phyloP scores from a whole-genome alignment of 805 yeast species.

The Ogataea trehalophila region DNA sequence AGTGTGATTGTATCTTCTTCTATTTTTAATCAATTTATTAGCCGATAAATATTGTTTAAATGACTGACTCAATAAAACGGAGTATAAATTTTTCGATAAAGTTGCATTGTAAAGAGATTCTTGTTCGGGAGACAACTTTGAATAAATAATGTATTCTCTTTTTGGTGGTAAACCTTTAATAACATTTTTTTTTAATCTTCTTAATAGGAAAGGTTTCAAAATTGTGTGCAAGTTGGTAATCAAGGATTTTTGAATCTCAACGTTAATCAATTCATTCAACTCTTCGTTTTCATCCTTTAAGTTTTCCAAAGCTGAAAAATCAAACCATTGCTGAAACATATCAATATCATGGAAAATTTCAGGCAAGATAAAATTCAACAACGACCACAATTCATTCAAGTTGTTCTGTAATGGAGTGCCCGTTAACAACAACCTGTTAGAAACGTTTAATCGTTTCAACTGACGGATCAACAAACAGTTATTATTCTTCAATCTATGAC shows the following conservation, averaged over 20 bases:
- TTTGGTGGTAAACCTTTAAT: conserved; percentile 74
- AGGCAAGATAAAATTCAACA: conserved; percentile 85
- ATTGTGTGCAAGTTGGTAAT: conserved; percentile 81
- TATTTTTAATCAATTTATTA: conserved; percentile 27
- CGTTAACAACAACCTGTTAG: conserved; percentile 75
- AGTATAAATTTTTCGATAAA: conserved; percentile 39
- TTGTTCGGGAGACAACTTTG: conserved; percentile 62
- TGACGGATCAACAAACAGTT: conserved; percentile 71
- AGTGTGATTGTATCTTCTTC: conserved; percentile 12
- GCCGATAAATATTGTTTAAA: conserved; percentile 47
- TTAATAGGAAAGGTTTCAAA: conserved; percentile 77
- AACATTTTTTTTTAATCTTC: conserved; percentile 77
- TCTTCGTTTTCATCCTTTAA: conserved; percentile 31
- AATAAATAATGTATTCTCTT: conserved; percentile 79
- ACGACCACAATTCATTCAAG: conserved; percentile 84
- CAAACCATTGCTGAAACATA: conserved; percentile 91
- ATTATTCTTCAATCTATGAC: conserved; percentile 85
- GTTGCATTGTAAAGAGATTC: conserved; percentile 43
- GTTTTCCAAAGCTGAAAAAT: conserved; percentile 57
- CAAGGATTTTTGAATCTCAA: conserved; percentile 54
- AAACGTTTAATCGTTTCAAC: conserved; percentile 60
- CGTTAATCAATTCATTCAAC: conserved; percentile 48
- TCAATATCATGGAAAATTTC: conserved; percentile 89
- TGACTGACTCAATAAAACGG: conserved; percentile 40
- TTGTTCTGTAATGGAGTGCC: conserved; percentile 98